phyloP scores from a whole-genome alignment of 352 stramenopile species.

The Phytophthora tubulina region DNA sequence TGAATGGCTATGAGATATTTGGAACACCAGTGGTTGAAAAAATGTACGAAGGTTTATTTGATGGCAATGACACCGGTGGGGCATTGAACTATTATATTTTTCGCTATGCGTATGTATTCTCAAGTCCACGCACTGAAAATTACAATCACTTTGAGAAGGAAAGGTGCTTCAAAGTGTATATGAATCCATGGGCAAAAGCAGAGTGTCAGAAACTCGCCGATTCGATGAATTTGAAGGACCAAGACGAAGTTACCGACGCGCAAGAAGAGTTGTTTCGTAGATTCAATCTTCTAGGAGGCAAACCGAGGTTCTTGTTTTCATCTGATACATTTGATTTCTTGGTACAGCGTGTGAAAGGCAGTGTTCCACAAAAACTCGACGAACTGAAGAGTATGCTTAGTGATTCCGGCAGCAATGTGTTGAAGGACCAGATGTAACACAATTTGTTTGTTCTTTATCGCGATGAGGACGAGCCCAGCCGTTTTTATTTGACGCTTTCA shows the following conservation, averaged over 20 bases:
- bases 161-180: constrained; percentile 33
- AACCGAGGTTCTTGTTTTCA: constrained; percentile 39
- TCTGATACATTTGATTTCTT: constrained; percentile 17
- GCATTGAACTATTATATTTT: background rate
- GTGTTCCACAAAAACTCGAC: constrained; percentile 6
- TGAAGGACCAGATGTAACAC: constrained; percentile 18
- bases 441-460: constrained; percentile 16
- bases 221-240: constrained; percentile 13
- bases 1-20: constrained; percentile 11
- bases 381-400: constrained; percentile 14
- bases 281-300: constrained; percentile 37
- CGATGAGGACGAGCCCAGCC: background rate
- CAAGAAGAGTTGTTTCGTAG: constrained; percentile 22
- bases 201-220: constrained; percentile 35
- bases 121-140: constrained; percentile 34
- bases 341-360: background rate
- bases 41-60: constrained; percentile 29
- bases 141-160: constrained; percentile 41
- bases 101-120: constrained; percentile 27
- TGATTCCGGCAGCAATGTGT: background rate
- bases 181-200: constrained; percentile 43
- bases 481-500: constrained; percentile 11
- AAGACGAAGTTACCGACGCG: background rate
- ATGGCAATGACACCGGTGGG: constrained; percentile 7
- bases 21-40: background rate